Conservation (phyloP, 2,329 filamentous ascomycete species). For the Paecilomyces sp. region DNA sequence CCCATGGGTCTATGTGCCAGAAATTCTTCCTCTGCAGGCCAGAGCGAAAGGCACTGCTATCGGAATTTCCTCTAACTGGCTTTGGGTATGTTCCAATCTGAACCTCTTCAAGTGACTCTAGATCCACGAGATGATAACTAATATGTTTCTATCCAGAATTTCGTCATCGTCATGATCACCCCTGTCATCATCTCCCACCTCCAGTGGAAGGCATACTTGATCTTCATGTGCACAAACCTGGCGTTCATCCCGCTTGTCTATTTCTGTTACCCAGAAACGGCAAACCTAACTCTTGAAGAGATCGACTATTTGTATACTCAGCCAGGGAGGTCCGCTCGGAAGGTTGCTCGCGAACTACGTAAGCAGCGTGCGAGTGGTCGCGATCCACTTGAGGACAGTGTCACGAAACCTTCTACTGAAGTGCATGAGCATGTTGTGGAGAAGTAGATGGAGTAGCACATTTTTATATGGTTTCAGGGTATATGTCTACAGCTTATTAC, state of each 20-base stretch:
- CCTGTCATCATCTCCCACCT: slow-evolving; percentile 24
- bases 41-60: slow-evolving; percentile 45
- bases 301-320: slow-evolving; percentile 31
- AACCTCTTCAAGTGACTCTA: neutral
- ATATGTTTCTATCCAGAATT: slow-evolving; percentile 28
- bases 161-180: slow-evolving; percentile 35
- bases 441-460: neutral
- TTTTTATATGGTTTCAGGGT: neutral
- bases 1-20: slow-evolving; percentile 45
- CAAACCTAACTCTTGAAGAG: slow-evolving; percentile 37
- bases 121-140: neutral
- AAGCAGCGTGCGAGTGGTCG: neutral
- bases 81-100: slow-evolving; percentile 24
- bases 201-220: slow-evolving; percentile 27
- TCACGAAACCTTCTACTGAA: neutral
- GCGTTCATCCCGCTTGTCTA: slow-evolving; percentile 37
- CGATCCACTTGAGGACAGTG: neutral
- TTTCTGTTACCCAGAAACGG: slow-evolving; percentile 41
- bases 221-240: slow-evolving; percentile 30
- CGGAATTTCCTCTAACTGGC: slow-evolving; percentile 44
- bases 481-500: neutral
- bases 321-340: neutral
- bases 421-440: neutral
- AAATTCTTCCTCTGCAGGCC: slow-evolving; percentile 45
- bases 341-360: neutral